phyloP scores from a whole-genome alignment of 2,329 filamentous ascomycete genomes.

The Parascedosporium putredinis region DNA sequence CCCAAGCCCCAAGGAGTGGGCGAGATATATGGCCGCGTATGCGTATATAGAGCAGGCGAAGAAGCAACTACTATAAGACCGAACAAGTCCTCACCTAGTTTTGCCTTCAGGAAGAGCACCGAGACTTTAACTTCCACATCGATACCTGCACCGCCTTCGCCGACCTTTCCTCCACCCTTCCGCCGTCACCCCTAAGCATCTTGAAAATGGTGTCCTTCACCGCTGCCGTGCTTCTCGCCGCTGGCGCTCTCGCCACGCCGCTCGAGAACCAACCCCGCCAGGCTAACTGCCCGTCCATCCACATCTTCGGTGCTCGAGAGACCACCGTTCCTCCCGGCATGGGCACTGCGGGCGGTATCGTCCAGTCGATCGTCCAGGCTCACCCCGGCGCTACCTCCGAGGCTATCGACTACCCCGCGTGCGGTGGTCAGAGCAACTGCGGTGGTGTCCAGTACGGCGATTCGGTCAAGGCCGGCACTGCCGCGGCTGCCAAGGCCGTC shows the following conservation, averaged over 20 bases:
- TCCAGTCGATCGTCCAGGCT: conserved; percentile 36
- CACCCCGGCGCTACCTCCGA: conserved; percentile 42
- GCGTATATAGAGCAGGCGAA: too few species aligned
- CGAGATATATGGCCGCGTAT: too few species aligned
- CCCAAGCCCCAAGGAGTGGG: too few species aligned
- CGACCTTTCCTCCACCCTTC: too few species aligned
- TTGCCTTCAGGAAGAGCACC: too few species aligned
- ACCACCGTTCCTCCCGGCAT: conserved; percentile 40
- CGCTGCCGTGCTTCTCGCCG: conserved; percentile 11
- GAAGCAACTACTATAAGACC: too few species aligned
- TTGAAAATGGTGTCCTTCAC: conserved; percentile 4
- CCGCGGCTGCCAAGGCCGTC: conserved; percentile 48
- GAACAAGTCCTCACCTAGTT: too few species aligned
- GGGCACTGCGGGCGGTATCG: conserved; percentile 37
- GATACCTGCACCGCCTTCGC: too few species aligned
- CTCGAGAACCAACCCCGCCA: conserved; percentile 1
- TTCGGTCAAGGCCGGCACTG: conserved; percentile 46
- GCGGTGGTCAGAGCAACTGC: conserved; percentile 22
- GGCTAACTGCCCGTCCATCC: conserved; percentile 26
- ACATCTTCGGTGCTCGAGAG: conserved; percentile 37
- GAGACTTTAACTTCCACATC: too few species aligned
- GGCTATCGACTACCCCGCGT: conserved; percentile 48
- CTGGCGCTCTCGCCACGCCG: conserved; percentile 12
- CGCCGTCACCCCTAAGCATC: too few species aligned
- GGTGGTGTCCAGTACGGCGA: conserved; percentile 51